phyloP scores from a whole-genome alignment of 2,329 filamentous ascomycete genomes.

The Fusarium beomiforme region DNA sequence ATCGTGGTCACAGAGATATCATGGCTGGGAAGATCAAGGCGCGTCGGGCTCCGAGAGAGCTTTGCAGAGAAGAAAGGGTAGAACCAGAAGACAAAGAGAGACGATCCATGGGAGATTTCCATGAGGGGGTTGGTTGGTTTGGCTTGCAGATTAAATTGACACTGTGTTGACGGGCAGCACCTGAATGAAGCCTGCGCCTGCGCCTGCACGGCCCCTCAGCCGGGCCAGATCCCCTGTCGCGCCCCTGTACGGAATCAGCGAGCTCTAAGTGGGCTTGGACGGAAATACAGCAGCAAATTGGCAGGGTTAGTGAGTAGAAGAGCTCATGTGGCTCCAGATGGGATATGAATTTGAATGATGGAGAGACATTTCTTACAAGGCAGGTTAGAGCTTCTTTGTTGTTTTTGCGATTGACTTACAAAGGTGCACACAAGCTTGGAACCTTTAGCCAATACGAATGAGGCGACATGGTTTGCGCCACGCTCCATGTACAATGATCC shows the following conservation, averaged over 20 bases:
- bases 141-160: slow-evolving; percentile 12
- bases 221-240: slow-evolving; percentile 21
- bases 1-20: slow-evolving; percentile 31
- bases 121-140: slow-evolving; percentile 37
- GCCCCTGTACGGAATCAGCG: slow-evolving; percentile 27
- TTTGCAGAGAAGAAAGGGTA: slow-evolving; percentile 32
- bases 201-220: slow-evolving; percentile 17
- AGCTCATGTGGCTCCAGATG: slow-evolving; percentile 26
- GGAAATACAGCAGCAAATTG: slow-evolving; percentile 24
- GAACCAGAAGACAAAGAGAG: slow-evolving; percentile 23
- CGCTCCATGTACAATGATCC: slow-evolving; percentile 28
- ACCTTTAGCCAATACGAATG: not conserved
- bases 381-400: slow-evolving; percentile 26
- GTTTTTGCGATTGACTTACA: slow-evolving; percentile 1
- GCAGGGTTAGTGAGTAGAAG: slow-evolving; percentile 13
- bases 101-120: slow-evolving; percentile 29
- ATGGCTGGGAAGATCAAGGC: slow-evolving; percentile 35
- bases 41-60: slow-evolving; percentile 35
- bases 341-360: slow-evolving; percentile 34
- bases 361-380: slow-evolving; percentile 35
- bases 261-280: slow-evolving; percentile 25
- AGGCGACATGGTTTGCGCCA: slow-evolving; percentile 29
- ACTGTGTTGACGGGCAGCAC: slow-evolving; percentile 38
- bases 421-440: not conserved
- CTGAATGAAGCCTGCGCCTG: slow-evolving; percentile 21